A percentile compares a stretch with the other conserved stretches of the same genome.
These are phyloP conservation scores for Saturnispora ahearnii DNA, from an alignment of 805 yeast species.

Conservation along the genomic window DNA sequence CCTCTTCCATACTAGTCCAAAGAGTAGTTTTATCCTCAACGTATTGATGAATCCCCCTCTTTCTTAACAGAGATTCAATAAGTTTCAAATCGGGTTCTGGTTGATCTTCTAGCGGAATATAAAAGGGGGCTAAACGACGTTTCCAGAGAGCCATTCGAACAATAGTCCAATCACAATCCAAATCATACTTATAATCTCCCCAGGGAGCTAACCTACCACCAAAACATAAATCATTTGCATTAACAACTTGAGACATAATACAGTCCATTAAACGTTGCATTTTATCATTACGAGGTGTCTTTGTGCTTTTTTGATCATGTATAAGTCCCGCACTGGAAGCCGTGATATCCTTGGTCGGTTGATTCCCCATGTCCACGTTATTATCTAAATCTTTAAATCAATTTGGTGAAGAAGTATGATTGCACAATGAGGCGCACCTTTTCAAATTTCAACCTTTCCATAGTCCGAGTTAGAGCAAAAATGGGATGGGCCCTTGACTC, in stretches of 20 bases:
- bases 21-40: slow-evolving; percentile 34
- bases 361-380: not conserved
- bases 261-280: slow-evolving; percentile 45
- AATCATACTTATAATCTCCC: slow-evolving; percentile 72
- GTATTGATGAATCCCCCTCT: slow-evolving; percentile 3
- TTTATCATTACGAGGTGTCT: slow-evolving; percentile 19
- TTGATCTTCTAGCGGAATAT: slow-evolving; percentile 77
- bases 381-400: not conserved
- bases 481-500: not conserved
- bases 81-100: slow-evolving; percentile 71
- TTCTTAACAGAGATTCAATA: slow-evolving; percentile 40
- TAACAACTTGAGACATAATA: slow-evolving; percentile 48
- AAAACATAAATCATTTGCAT: slow-evolving; percentile 66
- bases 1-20: slow-evolving; percentile 51
- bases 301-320: not conserved
- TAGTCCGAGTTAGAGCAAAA: not conserved
- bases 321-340: not conserved
- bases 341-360: slow-evolving; percentile 1
- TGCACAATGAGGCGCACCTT: not conserved
- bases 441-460: not conserved
- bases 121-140: slow-evolving; percentile 81
- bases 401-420: not conserved
- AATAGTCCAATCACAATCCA: slow-evolving; percentile 63
- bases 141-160: slow-evolving; percentile 65
- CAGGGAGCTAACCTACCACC: slow-evolving; percentile 92